Percentiles rank a stretch among this genome's conserved stretches.
Conservation (phyloP, 202 grass and related monocot genomes). For the Cymbopogon flexuosus region DNA sequence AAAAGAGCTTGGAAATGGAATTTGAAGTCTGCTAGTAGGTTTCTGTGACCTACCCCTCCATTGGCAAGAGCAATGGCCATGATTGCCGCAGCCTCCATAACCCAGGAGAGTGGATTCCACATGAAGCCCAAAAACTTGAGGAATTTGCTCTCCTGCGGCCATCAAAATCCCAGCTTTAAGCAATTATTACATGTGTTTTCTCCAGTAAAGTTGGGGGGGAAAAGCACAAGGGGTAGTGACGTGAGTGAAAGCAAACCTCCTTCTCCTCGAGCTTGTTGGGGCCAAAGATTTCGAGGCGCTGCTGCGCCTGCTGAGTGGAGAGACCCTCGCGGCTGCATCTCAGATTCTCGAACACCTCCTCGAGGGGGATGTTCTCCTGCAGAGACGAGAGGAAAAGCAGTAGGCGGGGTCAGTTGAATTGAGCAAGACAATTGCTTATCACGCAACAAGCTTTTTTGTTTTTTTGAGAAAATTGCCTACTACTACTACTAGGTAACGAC, state of each 20-base stretch:
- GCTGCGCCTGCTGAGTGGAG: conserved; percentile 43
- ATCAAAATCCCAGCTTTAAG: neutral
- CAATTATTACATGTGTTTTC: neutral
- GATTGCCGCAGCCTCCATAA: conserved; percentile 94
- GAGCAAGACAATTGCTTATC: neutral
- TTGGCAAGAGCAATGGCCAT: conserved; percentile 92
- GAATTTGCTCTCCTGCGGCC: conserved; percentile 81
- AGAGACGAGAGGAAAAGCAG: neutral
- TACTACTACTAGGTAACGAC: neutral
- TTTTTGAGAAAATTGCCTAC: neutral
- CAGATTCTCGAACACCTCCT: conserved; percentile 85
- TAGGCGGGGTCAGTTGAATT: neutral
- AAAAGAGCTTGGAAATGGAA: neutral
- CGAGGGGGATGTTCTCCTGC: conserved; percentile 88
- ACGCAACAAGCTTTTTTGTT: neutral
- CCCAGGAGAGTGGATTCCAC: conserved; percentile 99
- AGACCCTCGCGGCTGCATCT: conserved; percentile 76
- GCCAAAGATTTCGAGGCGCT: conserved; percentile 77
- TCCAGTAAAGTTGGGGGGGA: neutral
- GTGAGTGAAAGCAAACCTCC: conserved; percentile 41
- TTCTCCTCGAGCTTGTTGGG: conserved; percentile 98
- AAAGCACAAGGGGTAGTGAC: neutral
- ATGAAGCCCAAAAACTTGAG: conserved; percentile 96
- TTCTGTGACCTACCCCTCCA: conserved; percentile 54
- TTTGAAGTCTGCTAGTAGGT: neutral